These are phyloP conservation scores for Mycena venus DNA, from an alignment of 768 basidiomycete genomes.

Conservation along the genomic window DNA sequence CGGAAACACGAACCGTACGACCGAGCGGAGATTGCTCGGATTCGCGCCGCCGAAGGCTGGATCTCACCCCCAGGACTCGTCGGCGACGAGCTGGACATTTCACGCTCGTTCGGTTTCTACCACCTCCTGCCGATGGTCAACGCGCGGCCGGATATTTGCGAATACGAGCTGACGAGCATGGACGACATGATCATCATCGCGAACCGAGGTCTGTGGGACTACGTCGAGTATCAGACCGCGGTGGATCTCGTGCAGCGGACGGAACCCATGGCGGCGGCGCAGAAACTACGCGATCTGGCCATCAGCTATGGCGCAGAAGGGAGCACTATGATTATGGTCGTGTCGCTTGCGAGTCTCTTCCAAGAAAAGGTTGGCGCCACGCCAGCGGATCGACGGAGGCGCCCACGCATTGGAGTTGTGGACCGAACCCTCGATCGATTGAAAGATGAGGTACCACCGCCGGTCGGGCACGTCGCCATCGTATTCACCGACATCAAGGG, in stretches of 20 bases:
- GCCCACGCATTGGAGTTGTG: constrained; percentile 49
- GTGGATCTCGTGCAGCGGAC: constrained; percentile 89
- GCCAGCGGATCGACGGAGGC: neutral
- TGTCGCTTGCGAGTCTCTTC: constrained; percentile 86
- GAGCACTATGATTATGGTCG: constrained; percentile 98
- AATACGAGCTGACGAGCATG: constrained; percentile 77
- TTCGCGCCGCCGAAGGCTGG: constrained; percentile 94
- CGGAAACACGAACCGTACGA: constrained; percentile 93
- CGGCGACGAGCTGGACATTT: constrained; percentile 92
- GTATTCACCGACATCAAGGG: constrained; percentile 99
- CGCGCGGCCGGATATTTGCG: constrained; percentile 83
- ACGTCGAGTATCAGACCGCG: constrained; percentile 93
- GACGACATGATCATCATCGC: constrained; percentile 98
- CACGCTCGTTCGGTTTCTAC: constrained; percentile 94
- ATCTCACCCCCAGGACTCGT: constrained; percentile 91
- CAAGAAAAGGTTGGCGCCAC: constrained; percentile 25
- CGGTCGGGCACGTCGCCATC: constrained; percentile 88
- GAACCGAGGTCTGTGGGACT: constrained; percentile 94
- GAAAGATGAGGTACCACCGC: constrained; percentile 84
- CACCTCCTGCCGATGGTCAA: constrained; percentile 92
- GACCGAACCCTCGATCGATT: constrained; percentile 76
- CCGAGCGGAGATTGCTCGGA: constrained; percentile 85
- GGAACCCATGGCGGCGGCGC: constrained; percentile 85
- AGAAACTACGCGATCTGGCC: constrained; percentile 96
- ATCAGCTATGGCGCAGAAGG: constrained; percentile 96